Evolutionary conservation across 768 basidiomycete species (phyloP), one percentile per base, ranked within the genome.

Genomic region (Coprinellus micaceus): DNA sequence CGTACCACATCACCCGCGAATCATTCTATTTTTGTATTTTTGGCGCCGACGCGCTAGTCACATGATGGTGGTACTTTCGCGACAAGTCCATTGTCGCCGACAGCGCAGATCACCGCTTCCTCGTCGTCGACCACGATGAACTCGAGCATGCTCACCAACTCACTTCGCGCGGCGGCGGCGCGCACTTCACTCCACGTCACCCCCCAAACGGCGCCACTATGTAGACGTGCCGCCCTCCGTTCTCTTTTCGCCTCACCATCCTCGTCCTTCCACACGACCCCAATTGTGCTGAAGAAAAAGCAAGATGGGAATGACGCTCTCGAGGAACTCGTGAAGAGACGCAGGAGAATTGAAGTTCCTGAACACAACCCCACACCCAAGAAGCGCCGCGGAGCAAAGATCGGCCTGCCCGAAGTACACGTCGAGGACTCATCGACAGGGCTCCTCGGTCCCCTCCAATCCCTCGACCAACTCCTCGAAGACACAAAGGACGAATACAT

Each of bases 401-500:
- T 86, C 54, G 70, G 68, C 0, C 68, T 69, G 64, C 24, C 57
- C 1, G 53, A 64, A 49, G 82, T 86, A 51, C 74, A 73, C 44
- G 64, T 85, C 49, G 71, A 78, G 49, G 76, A 86, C 60, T 71
- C 79, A 1, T 67, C 67, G 61, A 0, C 70, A 71, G 2, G 66
- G 61, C 9, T 64, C 64, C 4, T 29, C 12, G 56, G 50, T 2
- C 44, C 56, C 21, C n/a, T 52, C n/a, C 25, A 29, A 7, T 21
- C 41, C 28, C 74, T 88, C 30, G 19, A 48, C 0, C 61, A 67
- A 2, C 67, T 91, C 52, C 76, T 91, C 61, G 66, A 67, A 7
- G 59, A 82, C 45, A 71, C 83, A 65, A 62, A 63, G 10, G 67
- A 74, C 17, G 71, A 69, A 0, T 70, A 74, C 54, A 74, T 77